Evolutionary conservation across 1,139 yeast species (phyloP).

Genomic region (Yamadazyma aaseri): DNA sequence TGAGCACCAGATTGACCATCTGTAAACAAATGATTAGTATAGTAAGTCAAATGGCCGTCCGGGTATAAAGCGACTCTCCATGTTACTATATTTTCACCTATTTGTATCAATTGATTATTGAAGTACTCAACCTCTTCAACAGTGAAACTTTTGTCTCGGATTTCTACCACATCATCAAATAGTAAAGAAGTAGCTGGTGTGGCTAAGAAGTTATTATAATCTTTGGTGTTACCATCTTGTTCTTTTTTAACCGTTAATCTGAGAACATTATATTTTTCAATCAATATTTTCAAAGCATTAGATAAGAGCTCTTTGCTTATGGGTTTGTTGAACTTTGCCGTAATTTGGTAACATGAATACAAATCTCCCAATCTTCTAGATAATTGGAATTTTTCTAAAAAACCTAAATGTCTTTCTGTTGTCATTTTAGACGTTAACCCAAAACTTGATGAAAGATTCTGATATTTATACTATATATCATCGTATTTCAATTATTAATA

Average conservation of each 20-base stretch:
- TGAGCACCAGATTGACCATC: slow-evolving; percentile 36
- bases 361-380: too few species aligned
- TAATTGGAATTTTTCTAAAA: too few species aligned
- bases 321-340: slow-evolving; percentile 21
- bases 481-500: too few species aligned
- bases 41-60: slow-evolving; percentile 21
- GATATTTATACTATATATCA: too few species aligned
- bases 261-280: slow-evolving; percentile 23
- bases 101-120: slow-evolving; percentile 19
- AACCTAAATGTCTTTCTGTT: too few species aligned
- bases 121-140: slow-evolving; percentile 14
- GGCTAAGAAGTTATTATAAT: not conserved
- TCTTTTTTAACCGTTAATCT: slow-evolving; percentile 6
- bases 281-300: slow-evolving; percentile 21
- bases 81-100: slow-evolving; percentile 21
- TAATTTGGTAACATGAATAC: slow-evolving; percentile 30
- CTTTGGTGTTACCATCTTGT: slow-evolving; percentile 6
- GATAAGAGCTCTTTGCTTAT: slow-evolving; percentile 22
- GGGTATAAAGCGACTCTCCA: slow-evolving; percentile 29
- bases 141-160: slow-evolving; percentile 16
- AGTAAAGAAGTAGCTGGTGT: slow-evolving; percentile 17
- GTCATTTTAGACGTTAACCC: too few species aligned
- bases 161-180: slow-evolving; percentile 26
- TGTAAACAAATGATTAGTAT: slow-evolving; percentile 32
- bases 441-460: too few species aligned